phyloP scores from a whole-genome alignment of 768 basidiomycete genomes.

The Podaxis sp. region DNA sequence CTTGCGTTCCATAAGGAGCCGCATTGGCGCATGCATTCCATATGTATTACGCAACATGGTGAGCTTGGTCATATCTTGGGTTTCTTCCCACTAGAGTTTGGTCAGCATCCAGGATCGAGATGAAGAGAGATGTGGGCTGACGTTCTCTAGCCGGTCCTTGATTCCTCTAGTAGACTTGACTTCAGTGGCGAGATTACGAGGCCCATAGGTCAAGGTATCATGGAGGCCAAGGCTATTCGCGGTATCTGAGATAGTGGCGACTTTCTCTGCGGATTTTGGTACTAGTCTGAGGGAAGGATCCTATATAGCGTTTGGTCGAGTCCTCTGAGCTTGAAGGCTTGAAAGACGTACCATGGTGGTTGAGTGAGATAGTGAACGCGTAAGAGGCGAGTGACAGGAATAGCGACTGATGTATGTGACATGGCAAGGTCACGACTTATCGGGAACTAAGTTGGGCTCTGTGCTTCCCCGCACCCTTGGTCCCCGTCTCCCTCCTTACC shows the following conservation, averaged over 20 bases:
- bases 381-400: slow-evolving; percentile 20
- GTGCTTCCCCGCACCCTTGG: background rate
- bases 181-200: slow-evolving; percentile 77
- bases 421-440: slow-evolving; percentile 11
- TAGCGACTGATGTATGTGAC: slow-evolving; percentile 16
- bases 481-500: background rate
- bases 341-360: slow-evolving; percentile 29
- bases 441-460: background rate
- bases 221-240: slow-evolving; percentile 81
- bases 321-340: background rate
- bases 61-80: slow-evolving; percentile 85
- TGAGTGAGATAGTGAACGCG: slow-evolving; percentile 24
- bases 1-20: slow-evolving; percentile 92
- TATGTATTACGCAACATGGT: slow-evolving; percentile 81
- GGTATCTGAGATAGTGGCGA: slow-evolving; percentile 66
- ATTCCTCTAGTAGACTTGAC: slow-evolving; percentile 60
- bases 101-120: background rate
- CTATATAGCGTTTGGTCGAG: slow-evolving; percentile 21
- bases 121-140: slow-evolving; percentile 33
- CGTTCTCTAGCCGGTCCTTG: slow-evolving; percentile 75
- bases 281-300: slow-evolving; percentile 63
- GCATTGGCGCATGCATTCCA: slow-evolving; percentile 87
- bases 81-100: slow-evolving; percentile 80
- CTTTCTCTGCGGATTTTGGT: slow-evolving; percentile 52
- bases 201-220: slow-evolving; percentile 85